Percentiles rank a stretch among this genome's conserved stretches.
Conservation (phyloP, 2,329 filamentous ascomycete genomes). For the Microdochium bolleyi region DNA sequence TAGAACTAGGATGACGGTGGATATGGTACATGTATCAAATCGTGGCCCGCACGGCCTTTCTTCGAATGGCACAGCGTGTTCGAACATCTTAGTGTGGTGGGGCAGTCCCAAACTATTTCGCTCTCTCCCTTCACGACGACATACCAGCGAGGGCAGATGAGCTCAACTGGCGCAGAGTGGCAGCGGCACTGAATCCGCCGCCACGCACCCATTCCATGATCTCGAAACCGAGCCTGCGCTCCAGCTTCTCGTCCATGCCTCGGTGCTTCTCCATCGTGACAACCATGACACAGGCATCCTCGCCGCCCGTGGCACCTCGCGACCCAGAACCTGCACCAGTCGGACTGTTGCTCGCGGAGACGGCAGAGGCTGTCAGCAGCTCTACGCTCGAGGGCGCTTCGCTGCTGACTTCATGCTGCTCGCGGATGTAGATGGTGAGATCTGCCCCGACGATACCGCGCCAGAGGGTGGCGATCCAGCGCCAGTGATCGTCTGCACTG, state of each 20-base stretch:
- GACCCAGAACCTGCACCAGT: neutral
- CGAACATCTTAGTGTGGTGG: no score
- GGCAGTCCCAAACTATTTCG: neutral
- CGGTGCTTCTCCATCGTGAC: conserved; percentile 36
- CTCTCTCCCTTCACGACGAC: no score
- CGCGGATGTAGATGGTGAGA: conserved; percentile 60
- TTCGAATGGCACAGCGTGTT: no score
- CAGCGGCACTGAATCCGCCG: conserved; percentile 27
- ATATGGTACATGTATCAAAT: no score
- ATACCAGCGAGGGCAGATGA: neutral
- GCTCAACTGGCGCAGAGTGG: neutral
- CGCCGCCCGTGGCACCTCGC: neutral
- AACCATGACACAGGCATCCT: conserved; percentile 35
- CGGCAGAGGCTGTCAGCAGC: neutral
- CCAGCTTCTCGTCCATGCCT: conserved; percentile 57
- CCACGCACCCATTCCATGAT: conserved; percentile 70
- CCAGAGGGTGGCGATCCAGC: conserved; percentile 95
- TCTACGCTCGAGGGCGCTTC: neutral
- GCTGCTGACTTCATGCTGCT: conserved; percentile 6
- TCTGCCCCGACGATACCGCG: conserved; percentile 78
- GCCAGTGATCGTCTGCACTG: conserved; percentile 84
- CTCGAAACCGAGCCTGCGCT: conserved; percentile 77
- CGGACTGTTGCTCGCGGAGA: neutral
- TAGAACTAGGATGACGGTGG: no score
- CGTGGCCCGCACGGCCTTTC: no score